Base-by-base conservation (phyloP, 1,284 basidiomycete genomes). In the Moesziomyces sp. region DNA sequence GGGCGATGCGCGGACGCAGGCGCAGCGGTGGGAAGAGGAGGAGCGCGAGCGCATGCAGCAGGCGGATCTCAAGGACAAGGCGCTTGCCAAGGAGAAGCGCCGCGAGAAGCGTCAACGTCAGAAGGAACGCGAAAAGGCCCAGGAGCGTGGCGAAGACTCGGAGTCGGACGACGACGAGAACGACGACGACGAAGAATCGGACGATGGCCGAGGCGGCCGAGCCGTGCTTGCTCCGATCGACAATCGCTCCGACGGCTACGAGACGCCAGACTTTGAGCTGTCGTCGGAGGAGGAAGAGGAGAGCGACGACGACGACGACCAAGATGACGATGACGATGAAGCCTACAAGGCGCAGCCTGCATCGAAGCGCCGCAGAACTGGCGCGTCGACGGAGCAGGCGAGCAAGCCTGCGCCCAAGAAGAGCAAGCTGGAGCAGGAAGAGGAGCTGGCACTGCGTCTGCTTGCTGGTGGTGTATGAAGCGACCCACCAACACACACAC, bases 21-120 rank as follows among this genome's bases (percentile, higher is more conserved):
- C 73, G 86, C 56, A 94, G 96, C 86, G 91, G 91, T 85, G 89
- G 65, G 74, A 71, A 26, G 61, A 89, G 63, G 90, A 92, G 74
- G 94, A 93, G 23, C 90, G 89, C 83, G 92, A 92, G 83, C 94
- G 94, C 88, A 91, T 92, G 86, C 87, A 88, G 68, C 93, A 94
- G 85, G 92, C 91, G 87, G 83, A 84, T 40, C 56, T 74, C 48
- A 55, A 58, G 44, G 82, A 84, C 59, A 83, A 83, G 65, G 76
- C 78, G 60, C 62, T 78, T 14, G 80, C 74, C 46, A 71, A 69
- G 61, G 76, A 81, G 60, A 81, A 80, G 67, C 71, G 74, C 38
- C 57, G 77, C 16, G 82, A 82, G 30, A 81, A 79, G 73, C 89
- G 91, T 86, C 84, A 89, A 64, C 95, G 93, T 85, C 86, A 93